Evolutionary conservation across 805 yeast genomes (phyloP).

Genomic region (Teunomyces stri): DNA sequence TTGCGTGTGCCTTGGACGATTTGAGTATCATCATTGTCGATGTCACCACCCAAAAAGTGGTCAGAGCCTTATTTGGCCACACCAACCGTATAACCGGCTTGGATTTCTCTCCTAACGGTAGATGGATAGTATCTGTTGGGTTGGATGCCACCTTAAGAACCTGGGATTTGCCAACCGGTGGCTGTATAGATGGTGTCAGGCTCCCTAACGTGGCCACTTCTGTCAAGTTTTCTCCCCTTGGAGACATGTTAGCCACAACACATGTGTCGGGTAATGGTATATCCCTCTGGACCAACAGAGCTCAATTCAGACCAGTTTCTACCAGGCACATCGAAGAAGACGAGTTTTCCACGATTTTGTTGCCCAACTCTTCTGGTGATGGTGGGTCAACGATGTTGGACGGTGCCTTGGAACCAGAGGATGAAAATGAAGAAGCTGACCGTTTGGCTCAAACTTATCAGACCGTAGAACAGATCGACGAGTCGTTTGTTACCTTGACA

Average conservation of each 20-base stretch:
- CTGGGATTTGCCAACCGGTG: slow-evolving; percentile 97
- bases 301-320: slow-evolving; percentile 77
- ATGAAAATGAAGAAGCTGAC: slow-evolving; percentile 27
- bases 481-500: slow-evolving; percentile 68
- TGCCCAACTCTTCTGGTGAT: slow-evolving; percentile 80
- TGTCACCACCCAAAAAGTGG: slow-evolving; percentile 72
- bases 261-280: slow-evolving; percentile 91
- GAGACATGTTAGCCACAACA: slow-evolving; percentile 87
- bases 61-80: slow-evolving; percentile 89
- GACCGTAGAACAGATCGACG: slow-evolving; percentile 61
- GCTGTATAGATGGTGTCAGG: slow-evolving; percentile 88
- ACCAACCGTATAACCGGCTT: slow-evolving; percentile 80
- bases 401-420: slow-evolving; percentile 64
- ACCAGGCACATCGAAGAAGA: slow-evolving; percentile 74
- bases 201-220: slow-evolving; percentile 78
- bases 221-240: slow-evolving; percentile 78
- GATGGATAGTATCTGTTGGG: slow-evolving; percentile 86
- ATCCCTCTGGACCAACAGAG: slow-evolving; percentile 85
- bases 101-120: slow-evolving; percentile 92
- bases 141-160: slow-evolving; percentile 87
- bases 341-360: slow-evolving; percentile 58
- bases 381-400: slow-evolving; percentile 70
- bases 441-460: slow-evolving; percentile 36
- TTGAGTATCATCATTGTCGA: slow-evolving; percentile 82
- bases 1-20: slow-evolving; percentile 85